These are phyloP conservation scores for Pouteria glomerata DNA, from an alignment of 148 eudicot species.

Conservation along the genomic window DNA sequence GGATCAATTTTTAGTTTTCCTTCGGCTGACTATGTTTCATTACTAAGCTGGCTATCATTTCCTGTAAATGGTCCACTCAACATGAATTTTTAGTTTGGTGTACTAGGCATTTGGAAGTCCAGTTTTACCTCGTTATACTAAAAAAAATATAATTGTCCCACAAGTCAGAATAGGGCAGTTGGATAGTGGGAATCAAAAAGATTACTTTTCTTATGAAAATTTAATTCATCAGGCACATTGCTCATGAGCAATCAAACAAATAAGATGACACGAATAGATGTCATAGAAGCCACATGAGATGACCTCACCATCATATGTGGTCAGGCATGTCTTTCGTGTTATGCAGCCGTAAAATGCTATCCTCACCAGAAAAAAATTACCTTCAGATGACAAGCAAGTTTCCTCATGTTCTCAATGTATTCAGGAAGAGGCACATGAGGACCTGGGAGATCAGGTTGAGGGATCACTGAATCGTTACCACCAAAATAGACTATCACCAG, in stretches of 20 bases:
- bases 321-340: background rate
- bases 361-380: slow-evolving; percentile 19
- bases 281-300: background rate
- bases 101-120: background rate
- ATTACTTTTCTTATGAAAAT: background rate
- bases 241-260: background rate
- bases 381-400: slow-evolving; percentile 50
- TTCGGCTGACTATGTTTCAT: background rate
- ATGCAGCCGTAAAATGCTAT: background rate
- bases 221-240: background rate
- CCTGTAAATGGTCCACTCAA: background rate
- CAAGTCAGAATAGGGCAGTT: background rate
- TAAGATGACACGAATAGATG: background rate
- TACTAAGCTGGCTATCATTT: background rate
- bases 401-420: slow-evolving; percentile 57
- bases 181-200: background rate
- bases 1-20: background rate
- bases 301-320: background rate
- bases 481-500: slow-evolving; percentile 64
- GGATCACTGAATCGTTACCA: slow-evolving; percentile 52
- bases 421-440: slow-evolving; percentile 68
- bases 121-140: no score
- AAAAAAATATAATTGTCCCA: background rate
- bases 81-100: background rate
- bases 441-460: slow-evolving; percentile 41